Base-by-base conservation (phyloP, 176 grass and related monocot species). In the Cenchrus fungigraminus region DNA sequence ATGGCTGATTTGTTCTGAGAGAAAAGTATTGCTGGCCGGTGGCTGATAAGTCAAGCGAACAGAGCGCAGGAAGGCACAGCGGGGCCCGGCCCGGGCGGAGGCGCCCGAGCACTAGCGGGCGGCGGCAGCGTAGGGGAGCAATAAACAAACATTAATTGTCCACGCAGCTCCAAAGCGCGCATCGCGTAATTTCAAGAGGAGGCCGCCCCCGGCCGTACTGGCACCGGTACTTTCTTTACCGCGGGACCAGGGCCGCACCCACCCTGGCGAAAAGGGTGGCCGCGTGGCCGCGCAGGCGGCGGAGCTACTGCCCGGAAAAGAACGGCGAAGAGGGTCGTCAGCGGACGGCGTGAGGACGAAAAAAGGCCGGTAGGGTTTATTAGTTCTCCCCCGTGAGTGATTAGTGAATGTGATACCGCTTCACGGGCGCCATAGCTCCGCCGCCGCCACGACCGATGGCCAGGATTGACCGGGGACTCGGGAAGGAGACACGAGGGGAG, bases 311-410 rank as follows among this genome's bases (percentile, higher is more conserved):
- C 55, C 15, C 32, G 42, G 2, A 8, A 14, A 20, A 29, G 16
- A 34, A 77, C 17, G 64, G 51, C 15, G 56, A 63, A 15, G 16
- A 11, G 6, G 34, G n/a, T 32, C 58, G 7, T 22, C 32, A 16
- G 65, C 65, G 52, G n/a, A 78, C 53, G 60, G 34, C 59, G 51
- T 58, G 16, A 25, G 0, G 17, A 49, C 58, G 20, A 28, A 37
- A 67, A 68, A 55, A 57, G 49, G 59, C 59, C 67, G 44, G 68
- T 74, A 83, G 84, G 89, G 84, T 86, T 79, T 90, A 4, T 87
- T 29, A 20, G 17, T 1, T 17, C 1, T n/a, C 65, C 51, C 9
- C 65, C 65, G 71, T 53, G 2, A 34, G 45, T 9, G 37, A 32
- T 32, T 32, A 1, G 45, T 46, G 45, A 46, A 46, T 57, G 47